Evolutionary conservation across 2,329 filamentous ascomycete genomes (phyloP), one percentile per base, ranked within the genome.

Genomic region (Aspergillus pseudonomiae): DNA sequence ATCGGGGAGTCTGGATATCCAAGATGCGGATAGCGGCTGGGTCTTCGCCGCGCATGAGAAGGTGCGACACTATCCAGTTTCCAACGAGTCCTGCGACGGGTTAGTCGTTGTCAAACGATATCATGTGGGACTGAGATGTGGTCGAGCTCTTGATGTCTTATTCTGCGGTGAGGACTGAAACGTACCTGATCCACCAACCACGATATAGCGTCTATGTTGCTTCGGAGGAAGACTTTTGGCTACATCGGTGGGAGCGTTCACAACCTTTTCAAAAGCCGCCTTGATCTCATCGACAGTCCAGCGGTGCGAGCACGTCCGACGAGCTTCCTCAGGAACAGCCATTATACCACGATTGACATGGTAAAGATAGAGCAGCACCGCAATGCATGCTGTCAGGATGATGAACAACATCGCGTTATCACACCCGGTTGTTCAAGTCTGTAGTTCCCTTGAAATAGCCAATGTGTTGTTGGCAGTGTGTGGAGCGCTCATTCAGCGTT

Each of bases 1-100:
- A 75, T 45, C 78, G 77, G 3, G 85, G 80, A 6, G 75, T 70
- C 16, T 78, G 78, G 61, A 85, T 79, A 70, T 88, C 86, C 54
- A 87, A 64, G 60, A 87, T 81, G 12, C 86, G 84, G 64, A 88
- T 84, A 34, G 81, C 80, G 45, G 78, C 70, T 1, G 84, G 80
- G 3, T 79, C 74, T 53, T 85, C 83, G 12, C 86, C 86, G 6
- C 83, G 83, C 24, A 80, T 78, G 11, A 87, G 76, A 10, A 88
- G 81, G 64, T 86, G 83, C 10, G 82, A 74, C 12, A 85, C 82
- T 39, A 88, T 83, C 71, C 82, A 83, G 36, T 84, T 81, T 4
- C 85, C 86, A 2, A 88, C 83, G 36, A 87, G 80, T 6, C 85
- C 84, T 85, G 71, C 24, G 55, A 30, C 39, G n/a, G 36, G 7